These are phyloP conservation scores for Thielaviopsis euricoi DNA, from an alignment of 2,329 filamentous ascomycete species.

Conservation along the genomic window DNA sequence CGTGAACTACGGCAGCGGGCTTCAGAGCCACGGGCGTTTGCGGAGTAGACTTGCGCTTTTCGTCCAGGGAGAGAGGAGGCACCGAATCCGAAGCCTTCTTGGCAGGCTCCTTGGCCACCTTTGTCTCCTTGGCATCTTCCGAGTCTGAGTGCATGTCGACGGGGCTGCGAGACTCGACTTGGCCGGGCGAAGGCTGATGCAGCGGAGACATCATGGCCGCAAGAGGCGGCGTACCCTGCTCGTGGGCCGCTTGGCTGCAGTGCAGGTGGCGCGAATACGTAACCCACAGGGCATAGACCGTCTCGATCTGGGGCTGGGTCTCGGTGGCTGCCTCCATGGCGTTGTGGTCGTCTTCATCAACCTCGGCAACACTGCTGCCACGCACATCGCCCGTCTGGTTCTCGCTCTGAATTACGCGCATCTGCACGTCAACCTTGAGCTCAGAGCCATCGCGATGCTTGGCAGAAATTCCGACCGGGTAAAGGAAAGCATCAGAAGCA, in stretches of 20 bases:
- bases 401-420: conserved; percentile 89
- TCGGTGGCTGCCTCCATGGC: neutral
- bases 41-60: neutral
- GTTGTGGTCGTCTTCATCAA: conserved; percentile 29
- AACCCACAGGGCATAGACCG: conserved; percentile 92
- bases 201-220: conserved; percentile 55
- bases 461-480: conserved; percentile 69
- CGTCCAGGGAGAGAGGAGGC: conserved; percentile 5
- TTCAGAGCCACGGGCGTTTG: neutral
- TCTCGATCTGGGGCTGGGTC: conserved; percentile 41
- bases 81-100: neutral
- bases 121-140: conserved; percentile 14
- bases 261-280: conserved; percentile 92
- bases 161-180: conserved; percentile 22
- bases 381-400: conserved; percentile 44
- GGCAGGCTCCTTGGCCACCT: conserved; percentile 16
- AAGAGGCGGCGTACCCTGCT: conserved; percentile 40
- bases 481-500: conserved; percentile 60
- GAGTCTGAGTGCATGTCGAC: conserved; percentile 12
- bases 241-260: conserved; percentile 43
- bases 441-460: conserved; percentile 81
- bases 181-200: conserved; percentile 63
- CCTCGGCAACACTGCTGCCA: conserved; percentile 44
- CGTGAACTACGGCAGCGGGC: neutral
- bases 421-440: conserved; percentile 87